phyloP scores from a whole-genome alignment of 306 rosid species.

The Mimosa pudica region DNA sequence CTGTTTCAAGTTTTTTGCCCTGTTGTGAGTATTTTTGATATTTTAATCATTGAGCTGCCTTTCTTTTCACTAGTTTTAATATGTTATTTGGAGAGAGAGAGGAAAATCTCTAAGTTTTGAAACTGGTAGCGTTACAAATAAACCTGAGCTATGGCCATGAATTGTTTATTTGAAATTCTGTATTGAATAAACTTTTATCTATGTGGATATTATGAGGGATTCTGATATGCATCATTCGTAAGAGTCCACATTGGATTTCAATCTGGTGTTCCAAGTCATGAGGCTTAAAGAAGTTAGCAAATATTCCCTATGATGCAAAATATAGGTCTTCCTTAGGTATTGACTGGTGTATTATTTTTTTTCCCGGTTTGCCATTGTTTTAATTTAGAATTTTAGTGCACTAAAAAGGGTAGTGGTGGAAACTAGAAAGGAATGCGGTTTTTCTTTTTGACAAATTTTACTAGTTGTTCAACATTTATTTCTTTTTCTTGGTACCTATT shows the following conservation, averaged over 20 bases:
- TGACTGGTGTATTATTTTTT: not conserved
- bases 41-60: not conserved
- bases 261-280: not conserved
- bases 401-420: not conserved
- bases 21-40: conserved; percentile 1
- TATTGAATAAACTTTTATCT: not conserved
- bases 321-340: not conserved
- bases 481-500: not conserved
- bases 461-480: not conserved
- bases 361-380: not conserved
- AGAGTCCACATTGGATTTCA: conserved; percentile 4
- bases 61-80: not conserved
- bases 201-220: not conserved
- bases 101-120: conserved; percentile 4
- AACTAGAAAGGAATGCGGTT: not conserved
- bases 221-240: conserved; percentile 10
- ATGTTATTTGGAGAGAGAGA: not conserved
- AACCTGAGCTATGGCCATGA: not conserved
- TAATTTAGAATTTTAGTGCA: not conserved
- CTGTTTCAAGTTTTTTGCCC: no score
- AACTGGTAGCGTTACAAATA: not conserved
- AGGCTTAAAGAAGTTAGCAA: not conserved
- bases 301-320: not conserved
- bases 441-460: not conserved
- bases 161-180: conserved; percentile 19